phyloP scores from a whole-genome alignment of 2,329 filamentous ascomycete genomes.

The Colletotrichum cuscutae region DNA sequence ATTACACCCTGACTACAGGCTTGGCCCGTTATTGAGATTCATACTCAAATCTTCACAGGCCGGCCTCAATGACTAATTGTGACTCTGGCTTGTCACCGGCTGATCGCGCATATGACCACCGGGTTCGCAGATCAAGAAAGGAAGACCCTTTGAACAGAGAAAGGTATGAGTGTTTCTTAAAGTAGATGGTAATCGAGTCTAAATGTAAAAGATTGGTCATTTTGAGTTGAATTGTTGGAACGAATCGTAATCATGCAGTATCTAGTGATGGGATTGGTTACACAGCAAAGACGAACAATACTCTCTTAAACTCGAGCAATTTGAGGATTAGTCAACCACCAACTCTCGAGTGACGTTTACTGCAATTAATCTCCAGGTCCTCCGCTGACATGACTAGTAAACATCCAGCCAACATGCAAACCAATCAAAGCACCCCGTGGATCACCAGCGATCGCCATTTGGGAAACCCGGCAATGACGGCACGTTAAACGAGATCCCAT shows the following conservation, averaged over 20 bases:
- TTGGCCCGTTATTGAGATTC: too few relatives aligned
- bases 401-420: neutral
- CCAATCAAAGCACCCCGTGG: neutral
- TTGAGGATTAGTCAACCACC: too few relatives aligned
- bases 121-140: too few relatives aligned
- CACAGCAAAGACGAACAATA: too few relatives aligned
- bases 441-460: neutral
- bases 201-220: too few relatives aligned
- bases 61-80: neutral
- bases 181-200: too few relatives aligned
- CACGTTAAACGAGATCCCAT: neutral
- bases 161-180: neutral
- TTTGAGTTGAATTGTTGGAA: too few relatives aligned
- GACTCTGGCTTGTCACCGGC: neutral
- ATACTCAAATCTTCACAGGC: neutral
- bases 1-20: neutral
- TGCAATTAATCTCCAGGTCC: neutral
- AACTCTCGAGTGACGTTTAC: too few relatives aligned
- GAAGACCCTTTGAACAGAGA: neutral
- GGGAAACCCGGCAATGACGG: constrained; percentile 15
- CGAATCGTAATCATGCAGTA: too few relatives aligned
- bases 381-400: neutral
- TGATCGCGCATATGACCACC: neutral
- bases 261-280: too few relatives aligned
- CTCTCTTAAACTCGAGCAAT: too few relatives aligned